Base-by-base conservation (phyloP, 805 yeast genomes). In the Metschnikowia henanensis region DNA sequence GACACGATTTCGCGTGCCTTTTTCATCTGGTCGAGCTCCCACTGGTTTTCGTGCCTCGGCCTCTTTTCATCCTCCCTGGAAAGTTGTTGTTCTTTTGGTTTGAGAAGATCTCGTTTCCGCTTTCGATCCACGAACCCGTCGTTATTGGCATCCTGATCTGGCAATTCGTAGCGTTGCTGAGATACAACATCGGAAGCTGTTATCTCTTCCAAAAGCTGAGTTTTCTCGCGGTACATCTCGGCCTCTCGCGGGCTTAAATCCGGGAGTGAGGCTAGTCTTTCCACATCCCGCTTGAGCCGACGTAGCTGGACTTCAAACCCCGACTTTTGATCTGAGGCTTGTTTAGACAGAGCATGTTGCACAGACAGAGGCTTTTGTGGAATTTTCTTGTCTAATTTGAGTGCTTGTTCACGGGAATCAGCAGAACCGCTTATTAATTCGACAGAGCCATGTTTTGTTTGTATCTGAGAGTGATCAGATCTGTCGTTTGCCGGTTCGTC, bases 1-100 rank as follows among this genome's bases (percentile, higher is more conserved):
- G 58, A 44, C 2, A 47, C 51, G 39, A 49, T 51, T 42, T 61
- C 60, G 35, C 66, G 64, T 6, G 74, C 73, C 55, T 72, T 72
- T 29, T 65, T 56, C 13, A 72, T 58, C 51, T 81, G 84, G 30
- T 76, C 79, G 1, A 56, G 45, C 52, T 80, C 87, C 87, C 88
- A 81, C 40, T 59, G 68, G 17, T 61, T 67, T 37, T 53, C 50
- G 26, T 47, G 51, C 22, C 51, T 49, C 18, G 46, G 43, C 28
- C 56, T 53, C 6, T 39, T 41, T 12, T 60, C 60, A 19, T 55
- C 59, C 17, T 48, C 57, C n/a, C 52, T 41, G 5, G 49, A 42
- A 16, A 16, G 26, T 8, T 39, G 40, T 1, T 43, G 46, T n/a
- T 54, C 57, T 5, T 52, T 69, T 2, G 68, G 57, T 43, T 73